A percentile compares a stretch with the other conserved stretches of the same genome.
phyloP scores from a whole-genome alignment of 2,329 filamentous ascomycete genomes.

The Tolypocladium ovalisporum region DNA sequence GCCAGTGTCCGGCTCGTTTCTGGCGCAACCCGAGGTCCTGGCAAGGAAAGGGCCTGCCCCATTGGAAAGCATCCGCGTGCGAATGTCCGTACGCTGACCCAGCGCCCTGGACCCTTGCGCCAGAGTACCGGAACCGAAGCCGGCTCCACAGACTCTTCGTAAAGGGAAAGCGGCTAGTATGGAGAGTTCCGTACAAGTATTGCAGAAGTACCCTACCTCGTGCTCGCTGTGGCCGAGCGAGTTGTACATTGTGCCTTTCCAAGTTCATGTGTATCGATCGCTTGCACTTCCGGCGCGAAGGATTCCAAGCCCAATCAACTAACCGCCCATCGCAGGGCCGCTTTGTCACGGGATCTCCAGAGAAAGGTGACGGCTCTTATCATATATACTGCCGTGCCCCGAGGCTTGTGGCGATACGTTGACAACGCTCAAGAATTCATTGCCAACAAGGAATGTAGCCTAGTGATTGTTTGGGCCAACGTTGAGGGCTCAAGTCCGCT shows the following conservation, averaged over 20 bases:
- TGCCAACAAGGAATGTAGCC: background rate
- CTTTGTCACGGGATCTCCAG: background rate
- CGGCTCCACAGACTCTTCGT: constrained; percentile 14
- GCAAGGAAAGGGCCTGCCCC: background rate
- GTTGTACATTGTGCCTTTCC: background rate
- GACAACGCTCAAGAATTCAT: background rate
- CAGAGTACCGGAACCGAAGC: constrained; percentile 19
- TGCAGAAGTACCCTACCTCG: background rate
- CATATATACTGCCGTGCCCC: background rate
- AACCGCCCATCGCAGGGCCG: background rate
- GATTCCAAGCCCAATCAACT: background rate
- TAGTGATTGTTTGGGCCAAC: background rate
- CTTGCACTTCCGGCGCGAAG: background rate
- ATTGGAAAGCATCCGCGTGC: background rate
- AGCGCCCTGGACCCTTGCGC: constrained; percentile 10
- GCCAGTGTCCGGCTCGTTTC: background rate
- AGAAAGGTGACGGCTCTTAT: background rate
- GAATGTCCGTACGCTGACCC: background rate
- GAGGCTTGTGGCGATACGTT: background rate
- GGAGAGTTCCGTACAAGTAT: background rate
- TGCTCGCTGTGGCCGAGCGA: background rate
- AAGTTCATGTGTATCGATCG: background rate
- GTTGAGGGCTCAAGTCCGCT: background rate
- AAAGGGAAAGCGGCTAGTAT: background rate
- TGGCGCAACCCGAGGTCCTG: background rate